These are phyloP conservation scores for Psidium guajava DNA, from an alignment of 345 rosid species.

Conservation along the genomic window DNA sequence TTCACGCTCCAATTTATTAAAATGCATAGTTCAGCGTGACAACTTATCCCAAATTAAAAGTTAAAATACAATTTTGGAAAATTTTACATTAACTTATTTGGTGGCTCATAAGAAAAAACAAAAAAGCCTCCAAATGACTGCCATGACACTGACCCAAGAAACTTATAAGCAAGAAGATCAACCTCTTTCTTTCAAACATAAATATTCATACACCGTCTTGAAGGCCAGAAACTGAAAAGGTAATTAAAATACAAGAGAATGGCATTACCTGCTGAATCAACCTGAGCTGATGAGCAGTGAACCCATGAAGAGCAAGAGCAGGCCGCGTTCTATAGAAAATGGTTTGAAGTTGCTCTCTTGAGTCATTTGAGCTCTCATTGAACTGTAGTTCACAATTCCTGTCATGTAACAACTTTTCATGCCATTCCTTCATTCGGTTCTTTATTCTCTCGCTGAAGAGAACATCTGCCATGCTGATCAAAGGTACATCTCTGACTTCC, in stretches of 20 bases:
- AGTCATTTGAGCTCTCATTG: conserved; percentile 5
- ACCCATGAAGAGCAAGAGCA: conserved; percentile 52
- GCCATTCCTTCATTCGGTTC: conserved; percentile 54
- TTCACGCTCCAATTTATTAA: background rate
- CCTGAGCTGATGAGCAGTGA: conserved; percentile 73
- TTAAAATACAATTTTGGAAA: background rate
- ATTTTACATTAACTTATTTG: background rate
- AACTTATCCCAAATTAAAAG: background rate
- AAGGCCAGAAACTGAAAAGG: background rate
- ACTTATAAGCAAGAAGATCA: background rate
- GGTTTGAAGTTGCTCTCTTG: conserved; percentile 34
- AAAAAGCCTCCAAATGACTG: background rate
- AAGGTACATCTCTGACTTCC: conserved; percentile 23
- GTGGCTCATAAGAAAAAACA: background rate
- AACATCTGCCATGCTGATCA: conserved; percentile 42
- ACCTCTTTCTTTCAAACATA: background rate
- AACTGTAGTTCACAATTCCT: conserved; percentile 15
- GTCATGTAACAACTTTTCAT: conserved; percentile 28
- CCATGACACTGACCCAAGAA: background rate
- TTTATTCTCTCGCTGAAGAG: conserved; percentile 84
- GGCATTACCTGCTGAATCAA: conserved; percentile 53
- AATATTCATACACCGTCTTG: background rate
- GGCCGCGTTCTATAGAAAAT: conserved; percentile 66
- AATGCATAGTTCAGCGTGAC: background rate
- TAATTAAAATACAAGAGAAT: background rate